Percentiles rank a stretch among this genome's conserved stretches.
These are phyloP conservation scores for Vigna hirtella DNA, from an alignment of 306 rosid genomes.

Conservation along the genomic window DNA sequence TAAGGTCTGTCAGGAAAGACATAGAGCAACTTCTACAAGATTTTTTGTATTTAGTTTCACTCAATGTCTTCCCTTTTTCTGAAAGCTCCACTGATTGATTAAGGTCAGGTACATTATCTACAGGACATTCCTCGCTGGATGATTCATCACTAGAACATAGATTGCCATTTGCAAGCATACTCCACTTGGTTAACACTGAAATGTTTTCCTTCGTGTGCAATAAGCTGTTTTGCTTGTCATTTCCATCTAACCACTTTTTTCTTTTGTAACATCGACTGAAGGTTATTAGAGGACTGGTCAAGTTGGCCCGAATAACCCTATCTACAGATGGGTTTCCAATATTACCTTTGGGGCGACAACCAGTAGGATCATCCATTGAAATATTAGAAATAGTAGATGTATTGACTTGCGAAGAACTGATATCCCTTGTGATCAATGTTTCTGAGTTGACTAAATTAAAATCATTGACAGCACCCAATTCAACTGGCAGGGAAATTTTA, in stretches of 20 bases:
- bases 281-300: slow-evolving; percentile 51
- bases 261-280: slow-evolving; percentile 60
- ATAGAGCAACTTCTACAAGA: slow-evolving; percentile 44
- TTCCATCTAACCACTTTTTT: slow-evolving; percentile 50
- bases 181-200: slow-evolving; percentile 51
- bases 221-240: slow-evolving; percentile 38
- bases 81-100: slow-evolving; percentile 50
- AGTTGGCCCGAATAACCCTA: slow-evolving; percentile 38
- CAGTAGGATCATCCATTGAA: slow-evolving; percentile 47
- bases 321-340: slow-evolving; percentile 36
- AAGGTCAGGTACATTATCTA: slow-evolving; percentile 47
- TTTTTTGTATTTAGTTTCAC: slow-evolving; percentile 39
- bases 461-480: slow-evolving; percentile 36
- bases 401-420: slow-evolving; percentile 36
- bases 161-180: slow-evolving; percentile 46
- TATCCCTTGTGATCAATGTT: slow-evolving; percentile 41
- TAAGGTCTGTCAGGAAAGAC: slow-evolving; percentile 48
- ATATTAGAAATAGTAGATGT: slow-evolving; percentile 38
- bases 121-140: slow-evolving; percentile 46
- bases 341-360: slow-evolving; percentile 44
- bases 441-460: slow-evolving; percentile 39
- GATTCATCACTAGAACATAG: slow-evolving; percentile 44
- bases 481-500: slow-evolving; percentile 39
- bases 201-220: slow-evolving; percentile 42
- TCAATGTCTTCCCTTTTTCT: slow-evolving; percentile 33